Conservation (phyloP, 2,329 filamentous ascomycete genomes). For the Coccinonectria pachysandricola region DNA sequence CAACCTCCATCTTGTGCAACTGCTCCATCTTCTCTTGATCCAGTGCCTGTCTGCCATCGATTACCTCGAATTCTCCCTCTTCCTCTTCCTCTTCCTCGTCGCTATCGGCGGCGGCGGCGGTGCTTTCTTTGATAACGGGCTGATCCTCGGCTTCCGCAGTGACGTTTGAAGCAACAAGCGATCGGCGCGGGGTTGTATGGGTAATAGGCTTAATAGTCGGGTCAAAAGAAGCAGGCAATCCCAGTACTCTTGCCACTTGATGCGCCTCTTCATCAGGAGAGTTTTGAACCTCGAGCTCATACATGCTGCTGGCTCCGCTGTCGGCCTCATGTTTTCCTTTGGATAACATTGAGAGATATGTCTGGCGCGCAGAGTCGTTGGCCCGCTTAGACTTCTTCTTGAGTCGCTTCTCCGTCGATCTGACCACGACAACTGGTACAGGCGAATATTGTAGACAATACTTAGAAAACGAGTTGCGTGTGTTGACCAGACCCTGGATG, state of each 20-base stretch:
- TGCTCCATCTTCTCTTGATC: slow-evolving; percentile 37
- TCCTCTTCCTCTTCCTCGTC: slow-evolving; percentile 30
- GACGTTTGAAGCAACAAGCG: slow-evolving; percentile 9
- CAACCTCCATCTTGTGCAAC: slow-evolving; percentile 50
- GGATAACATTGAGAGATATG: slow-evolving; percentile 65
- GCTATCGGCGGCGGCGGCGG: slow-evolving; percentile 30
- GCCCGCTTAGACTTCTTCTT: slow-evolving; percentile 83
- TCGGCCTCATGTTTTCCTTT: slow-evolving; percentile 48
- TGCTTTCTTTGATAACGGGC: slow-evolving; percentile 14
- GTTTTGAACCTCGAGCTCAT: slow-evolving; percentile 44
- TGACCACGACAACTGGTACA: slow-evolving; percentile 84
- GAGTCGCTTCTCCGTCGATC: slow-evolving; percentile 74
- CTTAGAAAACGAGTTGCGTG: slow-evolving; percentile 75
- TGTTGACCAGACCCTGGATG: slow-evolving; percentile 73
- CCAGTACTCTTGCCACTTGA: slow-evolving; percentile 52
- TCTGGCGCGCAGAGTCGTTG: slow-evolving; percentile 63
- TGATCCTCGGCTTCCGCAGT: slow-evolving; percentile 11
- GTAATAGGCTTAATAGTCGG: slow-evolving; percentile 51
- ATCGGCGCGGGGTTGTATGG: slow-evolving; percentile 5
- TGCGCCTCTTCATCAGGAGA: slow-evolving; percentile 54
- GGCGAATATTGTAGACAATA: slow-evolving; percentile 92
- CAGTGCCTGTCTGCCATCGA: slow-evolving; percentile 32
- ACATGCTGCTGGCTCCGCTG: slow-evolving; percentile 40
- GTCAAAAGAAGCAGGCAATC: slow-evolving; percentile 52
- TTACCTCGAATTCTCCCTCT: slow-evolving; percentile 35